Conservation (phyloP, 345 rosid genomes). For the Linum lewisii region DNA sequence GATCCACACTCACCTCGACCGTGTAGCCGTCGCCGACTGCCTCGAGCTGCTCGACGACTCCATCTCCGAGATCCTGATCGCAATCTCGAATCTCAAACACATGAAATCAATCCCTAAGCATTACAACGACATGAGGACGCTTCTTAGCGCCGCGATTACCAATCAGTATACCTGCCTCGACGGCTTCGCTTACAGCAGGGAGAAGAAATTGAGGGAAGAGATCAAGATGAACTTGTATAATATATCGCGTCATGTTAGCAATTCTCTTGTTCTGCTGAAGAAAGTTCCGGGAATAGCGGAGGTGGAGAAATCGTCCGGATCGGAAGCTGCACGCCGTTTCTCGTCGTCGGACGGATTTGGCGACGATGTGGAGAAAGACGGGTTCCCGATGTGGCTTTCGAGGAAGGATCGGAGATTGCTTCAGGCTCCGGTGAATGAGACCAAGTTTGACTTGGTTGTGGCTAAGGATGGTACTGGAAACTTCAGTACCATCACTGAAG, state of each 20-base stretch:
- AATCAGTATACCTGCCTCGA: conserved; percentile 91
- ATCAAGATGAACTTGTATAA: conserved; percentile 38
- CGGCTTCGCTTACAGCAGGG: conserved; percentile 44
- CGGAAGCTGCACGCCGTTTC: conserved; percentile 18
- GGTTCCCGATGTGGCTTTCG: conserved; percentile 56
- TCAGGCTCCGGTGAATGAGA: conserved; percentile 25
- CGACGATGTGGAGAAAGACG: conserved; percentile 20
- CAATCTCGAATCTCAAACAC: conserved; percentile 33
- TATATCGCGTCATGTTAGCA: conserved; percentile 55
- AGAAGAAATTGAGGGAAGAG: conserved; percentile 20
- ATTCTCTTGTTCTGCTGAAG: conserved; percentile 54
- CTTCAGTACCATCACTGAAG: conserved; percentile 48
- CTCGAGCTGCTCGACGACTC: conserved; percentile 49
- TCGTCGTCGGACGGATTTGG: conserved; percentile 24
- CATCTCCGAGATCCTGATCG: conserved; percentile 32
- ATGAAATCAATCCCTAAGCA: conserved; percentile 18
- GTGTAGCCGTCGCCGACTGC: conserved; percentile 52
- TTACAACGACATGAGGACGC: conserved; percentile 44
- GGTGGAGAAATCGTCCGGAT: conserved; percentile 3
- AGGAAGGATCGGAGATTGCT: conserved; percentile 36
- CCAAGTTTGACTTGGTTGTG: conserved; percentile 39
- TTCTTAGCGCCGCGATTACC: conserved; percentile 69
- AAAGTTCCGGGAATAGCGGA: conserved; percentile 34
- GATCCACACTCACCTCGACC: conserved; percentile 27
- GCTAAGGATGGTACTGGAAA: conserved; percentile 70